Evolutionary conservation across 2,329 filamentous ascomycete species (phyloP), one percentile per base, ranked within the genome.

Genomic region (Elsinoe batatas): DNA sequence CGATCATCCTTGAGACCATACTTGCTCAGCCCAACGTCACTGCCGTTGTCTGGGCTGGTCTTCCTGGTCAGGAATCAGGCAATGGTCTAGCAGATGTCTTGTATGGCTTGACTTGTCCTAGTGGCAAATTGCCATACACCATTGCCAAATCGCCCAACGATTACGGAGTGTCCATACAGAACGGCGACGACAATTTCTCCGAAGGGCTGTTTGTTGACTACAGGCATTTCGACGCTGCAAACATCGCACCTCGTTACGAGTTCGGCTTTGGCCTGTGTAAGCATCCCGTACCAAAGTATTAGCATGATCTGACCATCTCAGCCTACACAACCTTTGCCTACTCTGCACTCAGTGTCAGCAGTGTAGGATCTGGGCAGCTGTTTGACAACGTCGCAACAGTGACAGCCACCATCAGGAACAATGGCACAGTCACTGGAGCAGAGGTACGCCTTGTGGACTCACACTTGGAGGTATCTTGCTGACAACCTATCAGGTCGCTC

Each of bases 151-250:
- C 76, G 0, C 75, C 87, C 2, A 75, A 80, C 12, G 88, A 95
- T 66, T 93, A 93, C 62, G 44, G 30, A 17, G 30, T 49, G 5
- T 12, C 26, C 6, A 49, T 49, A 35, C 32, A 49, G 6, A 49
- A 33, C 17, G 30, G 30, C n/a, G 26, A 49, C 13, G 26, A 35
- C 30, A 49, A 35, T 30, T 95, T 93, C 67, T 78, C 77, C 1
- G 88, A 95, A 65, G 88, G 88, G 0, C 72, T 95, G 0, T 91
- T 91, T 65, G 83, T 94, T 61, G 91, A 96, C 73, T 95, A 96
- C 71, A 84, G 90, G 11, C 81, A 91, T 69, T 91, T 96, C 62
- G 90, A 95, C 74, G 87, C 85, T 66, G 70, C 84, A 55, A 75
- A 77, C 56, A 84, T 93, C 58, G 75, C 76, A 4, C 91, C 91